Base-by-base conservation (phyloP, 306 rosid species). In the Cercis canadensis region DNA sequence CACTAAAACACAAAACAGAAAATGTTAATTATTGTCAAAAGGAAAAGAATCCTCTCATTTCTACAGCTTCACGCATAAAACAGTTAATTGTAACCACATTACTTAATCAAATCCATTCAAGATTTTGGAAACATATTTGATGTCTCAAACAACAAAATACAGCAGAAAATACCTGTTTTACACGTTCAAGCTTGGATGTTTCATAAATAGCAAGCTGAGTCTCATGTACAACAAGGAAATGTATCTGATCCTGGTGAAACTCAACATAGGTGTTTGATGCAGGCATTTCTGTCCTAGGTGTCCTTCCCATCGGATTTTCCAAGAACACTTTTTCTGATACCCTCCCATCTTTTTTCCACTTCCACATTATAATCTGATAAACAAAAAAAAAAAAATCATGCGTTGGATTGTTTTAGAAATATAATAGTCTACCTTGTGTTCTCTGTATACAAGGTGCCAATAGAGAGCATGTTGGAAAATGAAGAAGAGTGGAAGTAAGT, bases 1-100 rank as follows among this genome's bases (percentile, higher is more conserved):
- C 90, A 92, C 98, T 92, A 32, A 67, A 70, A 6, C 13, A 17
- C 39, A n/a, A n/a, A 49, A n/a, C 21, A 29, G 19, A n/a, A 29
- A 18, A 45, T 63, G 19, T 7, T 29, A 13, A 21, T 41, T 43
- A 41, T 49, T 7, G 54, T 44, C 14, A 13, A n/a, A 16, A 62
- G 19, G 14, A n/a, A 43, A 13, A 21, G 13, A 43, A 14, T 32
- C 29, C 29, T 43, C 36, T 13, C 57, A 80, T 29, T 65, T 74
- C 74, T 19, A 43, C 56, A 19, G 29, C 43, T 21, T 14, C 16
- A 55, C 47, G 52, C 51, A 33, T n/a, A n/a, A n/a, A n/a, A n/a
- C n/a, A n/a, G n/a, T n/a, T n/a, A n/a, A n/a, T n/a, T n/a, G n/a
- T n/a, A n/a, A n/a, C n/a, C n/a, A n/a, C n/a, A n/a, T n/a, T n/a